Evolutionary conservation across 164 flowering plant genomes (phyloP).

Genomic region (Malania oleifera): DNA sequence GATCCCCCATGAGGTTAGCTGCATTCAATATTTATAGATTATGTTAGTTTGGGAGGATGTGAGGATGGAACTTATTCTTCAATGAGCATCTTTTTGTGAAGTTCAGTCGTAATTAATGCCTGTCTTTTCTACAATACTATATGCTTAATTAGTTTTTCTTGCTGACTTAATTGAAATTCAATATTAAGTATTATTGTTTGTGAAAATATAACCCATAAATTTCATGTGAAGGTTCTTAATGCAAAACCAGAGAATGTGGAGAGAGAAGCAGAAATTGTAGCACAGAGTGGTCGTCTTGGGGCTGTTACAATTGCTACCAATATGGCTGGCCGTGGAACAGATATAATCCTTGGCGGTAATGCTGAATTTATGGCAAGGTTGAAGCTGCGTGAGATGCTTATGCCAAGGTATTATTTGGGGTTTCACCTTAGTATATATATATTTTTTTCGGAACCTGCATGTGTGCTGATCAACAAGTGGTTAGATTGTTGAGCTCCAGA

Average conservation of each 20-base stretch:
- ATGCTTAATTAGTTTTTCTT: background rate
- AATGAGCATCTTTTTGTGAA: background rate
- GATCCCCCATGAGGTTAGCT: conserved; percentile 86
- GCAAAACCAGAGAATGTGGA: conserved; percentile 99
- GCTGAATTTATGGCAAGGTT: conserved; percentile 96
- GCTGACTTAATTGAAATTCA: background rate
- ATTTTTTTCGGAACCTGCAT: conserved; percentile 1
- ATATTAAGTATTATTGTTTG: background rate
- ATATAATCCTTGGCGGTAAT: conserved; percentile 98
- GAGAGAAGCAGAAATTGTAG: conserved; percentile 99
- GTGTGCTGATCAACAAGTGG: background rate
- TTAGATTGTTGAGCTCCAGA: conserved; percentile 1
- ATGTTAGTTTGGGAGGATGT: background rate
- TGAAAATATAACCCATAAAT: conserved; percentile 5
- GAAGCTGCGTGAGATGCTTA: conserved; percentile 92
- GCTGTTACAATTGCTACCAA: conserved; percentile 98
- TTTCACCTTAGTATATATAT: no score
- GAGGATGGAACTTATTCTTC: background rate
- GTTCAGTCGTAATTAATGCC: background rate
- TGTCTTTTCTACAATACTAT: background rate
- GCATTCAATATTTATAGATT: background rate
- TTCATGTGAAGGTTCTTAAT: conserved; percentile 70
- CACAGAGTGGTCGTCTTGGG: conserved; percentile 95
- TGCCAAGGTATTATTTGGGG: conserved; percentile 84
- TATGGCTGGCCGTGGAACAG: conserved; percentile 99